phyloP scores from a whole-genome alignment of 345 rosid genomes.

The Lepidium aucheri region DNA sequence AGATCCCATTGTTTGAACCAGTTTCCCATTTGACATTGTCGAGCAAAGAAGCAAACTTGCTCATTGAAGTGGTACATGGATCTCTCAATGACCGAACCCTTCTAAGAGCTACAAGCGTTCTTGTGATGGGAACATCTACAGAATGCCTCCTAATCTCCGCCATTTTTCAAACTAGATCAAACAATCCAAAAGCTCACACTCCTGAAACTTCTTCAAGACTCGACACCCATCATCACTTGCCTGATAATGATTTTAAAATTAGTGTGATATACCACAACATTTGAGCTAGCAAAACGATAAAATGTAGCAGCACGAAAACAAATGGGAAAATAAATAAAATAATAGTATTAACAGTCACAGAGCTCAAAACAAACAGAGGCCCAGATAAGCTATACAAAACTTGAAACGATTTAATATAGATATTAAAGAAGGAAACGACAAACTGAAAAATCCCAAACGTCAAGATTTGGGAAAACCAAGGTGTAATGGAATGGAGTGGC shows the following conservation, averaged over 20 bases:
- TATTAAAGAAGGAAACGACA: conserved; percentile 35
- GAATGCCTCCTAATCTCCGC: conserved; percentile 80
- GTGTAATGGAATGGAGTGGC: conserved; percentile 28
- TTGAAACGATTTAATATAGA: conserved; percentile 17
- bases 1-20: conserved; percentile 60
- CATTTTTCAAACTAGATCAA: conserved; percentile 15
- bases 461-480: conserved; percentile 35
- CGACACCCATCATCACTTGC: background rate
- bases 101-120: conserved; percentile 80
- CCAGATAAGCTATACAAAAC: conserved; percentile 3
- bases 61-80: conserved; percentile 90
- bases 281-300: conserved; percentile 12
- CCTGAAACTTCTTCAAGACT: conserved; percentile 11
- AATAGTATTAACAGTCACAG: conserved; percentile 7
- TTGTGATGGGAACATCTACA: conserved; percentile 82
- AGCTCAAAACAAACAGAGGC: conserved; percentile 23
- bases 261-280: background rate
- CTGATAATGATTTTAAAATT: background rate
- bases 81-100: conserved; percentile 92
- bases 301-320: background rate
- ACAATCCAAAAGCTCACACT: background rate
- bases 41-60: conserved; percentile 74
- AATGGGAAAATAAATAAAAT: background rate
- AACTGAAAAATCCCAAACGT: conserved; percentile 30
- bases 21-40: conserved; percentile 91